These are phyloP conservation scores for Cantharellus cinnabarinus DNA, from an alignment of 768 basidiomycete species.

Conservation along the genomic window DNA sequence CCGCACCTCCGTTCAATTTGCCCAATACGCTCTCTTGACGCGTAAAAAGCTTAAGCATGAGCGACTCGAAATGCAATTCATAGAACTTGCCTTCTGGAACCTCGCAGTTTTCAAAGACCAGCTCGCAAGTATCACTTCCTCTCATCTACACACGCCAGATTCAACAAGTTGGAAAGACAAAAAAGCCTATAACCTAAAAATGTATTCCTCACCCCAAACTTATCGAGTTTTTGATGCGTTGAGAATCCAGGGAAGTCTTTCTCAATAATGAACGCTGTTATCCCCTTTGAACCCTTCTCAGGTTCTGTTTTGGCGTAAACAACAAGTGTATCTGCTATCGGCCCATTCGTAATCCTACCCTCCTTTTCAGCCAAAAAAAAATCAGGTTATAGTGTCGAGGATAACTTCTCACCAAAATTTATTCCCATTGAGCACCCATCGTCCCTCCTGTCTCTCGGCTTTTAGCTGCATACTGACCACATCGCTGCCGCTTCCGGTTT, in stretches of 20 bases:
- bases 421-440: constrained; percentile 68
- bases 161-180: background rate
- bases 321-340: constrained; percentile 72
- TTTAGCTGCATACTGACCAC: constrained; percentile 84
- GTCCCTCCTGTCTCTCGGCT: constrained; percentile 45
- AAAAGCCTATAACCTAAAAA: background rate
- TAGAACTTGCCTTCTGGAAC: constrained; percentile 54
- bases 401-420: constrained; percentile 58
- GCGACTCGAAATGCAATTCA: background rate
- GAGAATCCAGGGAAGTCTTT: constrained; percentile 68
- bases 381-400: background rate
- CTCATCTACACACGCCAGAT: constrained; percentile 34
- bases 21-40: constrained; percentile 65
- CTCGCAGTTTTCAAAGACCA: constrained; percentile 78
- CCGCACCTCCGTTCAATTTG: constrained; percentile 53
- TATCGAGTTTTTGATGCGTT: constrained; percentile 78
- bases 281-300: constrained; percentile 60
- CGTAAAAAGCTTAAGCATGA: background rate
- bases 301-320: constrained; percentile 84
- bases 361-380: background rate
- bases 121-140: constrained; percentile 84
- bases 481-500: constrained; percentile 79
- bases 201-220: constrained; percentile 37
- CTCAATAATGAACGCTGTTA: constrained; percentile 84
- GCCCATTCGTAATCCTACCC: constrained; percentile 84